Conservation (phyloP, 306 rosid species). For the Gleditsia sinensis region DNA sequence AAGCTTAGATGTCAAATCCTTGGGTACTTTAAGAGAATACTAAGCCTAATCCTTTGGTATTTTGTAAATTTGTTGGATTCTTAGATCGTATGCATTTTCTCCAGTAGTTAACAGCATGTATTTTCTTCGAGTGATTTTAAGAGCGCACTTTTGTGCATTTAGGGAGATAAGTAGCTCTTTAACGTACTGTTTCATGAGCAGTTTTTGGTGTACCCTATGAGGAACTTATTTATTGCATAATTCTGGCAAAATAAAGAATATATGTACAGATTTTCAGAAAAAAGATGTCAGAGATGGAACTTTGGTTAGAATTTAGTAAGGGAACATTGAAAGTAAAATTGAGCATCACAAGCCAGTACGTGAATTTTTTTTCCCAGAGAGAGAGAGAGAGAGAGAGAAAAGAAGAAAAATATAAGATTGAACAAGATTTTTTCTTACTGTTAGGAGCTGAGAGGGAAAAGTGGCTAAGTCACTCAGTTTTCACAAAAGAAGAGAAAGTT, state of each 20-base stretch:
- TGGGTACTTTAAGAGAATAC: neutral
- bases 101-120: too few relatives aligned
- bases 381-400: too few relatives aligned
- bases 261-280: constrained; percentile 26
- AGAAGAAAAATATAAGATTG: constrained; percentile 13
- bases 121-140: too few relatives aligned
- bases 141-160: too few relatives aligned
- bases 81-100: constrained; percentile 14
- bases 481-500: constrained; percentile 25
- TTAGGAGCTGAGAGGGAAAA: constrained; percentile 1
- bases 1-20: neutral
- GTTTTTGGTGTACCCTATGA: constrained; percentile 19
- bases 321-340: constrained; percentile 31
- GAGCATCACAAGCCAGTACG: constrained; percentile 32
- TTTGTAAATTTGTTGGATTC: neutral
- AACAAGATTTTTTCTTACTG: neutral
- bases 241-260: constrained; percentile 36
- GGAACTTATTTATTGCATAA: constrained; percentile 29
- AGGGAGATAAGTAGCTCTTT: constrained; percentile 22
- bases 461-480: neutral
- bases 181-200: neutral
- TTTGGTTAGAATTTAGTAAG: constrained; percentile 11
- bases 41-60: neutral
- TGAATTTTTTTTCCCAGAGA: too few relatives aligned
- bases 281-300: constrained; percentile 18